Evolutionary conservation across 1,284 basidiomycete genomes (phyloP).

Genomic region (Austroboletus novae-zelandiae): DNA sequence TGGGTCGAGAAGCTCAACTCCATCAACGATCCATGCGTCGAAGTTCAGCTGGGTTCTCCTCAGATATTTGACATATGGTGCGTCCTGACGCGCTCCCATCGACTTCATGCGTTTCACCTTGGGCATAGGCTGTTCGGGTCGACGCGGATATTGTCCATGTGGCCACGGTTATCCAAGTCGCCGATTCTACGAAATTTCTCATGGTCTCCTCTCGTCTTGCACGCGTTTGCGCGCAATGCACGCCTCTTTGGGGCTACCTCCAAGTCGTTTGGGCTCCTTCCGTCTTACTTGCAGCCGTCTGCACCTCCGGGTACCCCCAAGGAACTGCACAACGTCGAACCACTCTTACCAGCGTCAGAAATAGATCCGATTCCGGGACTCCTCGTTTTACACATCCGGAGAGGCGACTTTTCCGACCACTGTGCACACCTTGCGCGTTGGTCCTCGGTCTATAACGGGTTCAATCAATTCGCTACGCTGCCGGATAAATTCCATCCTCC

Average conservation of each 20-base stretch:
- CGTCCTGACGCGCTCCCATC: constrained; percentile 9
- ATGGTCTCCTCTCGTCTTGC: constrained; percentile 46
- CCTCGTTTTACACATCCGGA: constrained; percentile 37
- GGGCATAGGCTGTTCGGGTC: constrained; percentile 43
- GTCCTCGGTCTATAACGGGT: constrained; percentile 38
- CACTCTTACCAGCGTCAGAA: constrained; percentile 18
- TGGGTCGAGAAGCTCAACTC: constrained; percentile 40
- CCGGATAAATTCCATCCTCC: constrained; percentile 37
- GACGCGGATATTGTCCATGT: constrained; percentile 40
- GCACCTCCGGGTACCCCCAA: constrained; percentile 1
- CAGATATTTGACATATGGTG: constrained; percentile 48
- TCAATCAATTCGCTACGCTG: constrained; percentile 42
- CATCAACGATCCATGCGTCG: constrained; percentile 43
- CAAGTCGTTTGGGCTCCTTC: constrained; percentile 19
- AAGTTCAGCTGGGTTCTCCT: constrained; percentile 32
- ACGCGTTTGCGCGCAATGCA: constrained; percentile 37
- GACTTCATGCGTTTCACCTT: background rate
- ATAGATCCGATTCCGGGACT: constrained; percentile 29
- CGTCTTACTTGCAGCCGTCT: constrained; percentile 23
- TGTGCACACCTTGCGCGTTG: constrained; percentile 32
- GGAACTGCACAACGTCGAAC: constrained; percentile 27
- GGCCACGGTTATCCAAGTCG: constrained; percentile 42
- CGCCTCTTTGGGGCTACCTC: constrained; percentile 30
- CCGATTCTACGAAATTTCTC: constrained; percentile 45
- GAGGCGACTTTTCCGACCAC: constrained; percentile 37